Evolutionary conservation across 257 asterid genomes (phyloP).

Genomic region (Coffea eugenioides): DNA sequence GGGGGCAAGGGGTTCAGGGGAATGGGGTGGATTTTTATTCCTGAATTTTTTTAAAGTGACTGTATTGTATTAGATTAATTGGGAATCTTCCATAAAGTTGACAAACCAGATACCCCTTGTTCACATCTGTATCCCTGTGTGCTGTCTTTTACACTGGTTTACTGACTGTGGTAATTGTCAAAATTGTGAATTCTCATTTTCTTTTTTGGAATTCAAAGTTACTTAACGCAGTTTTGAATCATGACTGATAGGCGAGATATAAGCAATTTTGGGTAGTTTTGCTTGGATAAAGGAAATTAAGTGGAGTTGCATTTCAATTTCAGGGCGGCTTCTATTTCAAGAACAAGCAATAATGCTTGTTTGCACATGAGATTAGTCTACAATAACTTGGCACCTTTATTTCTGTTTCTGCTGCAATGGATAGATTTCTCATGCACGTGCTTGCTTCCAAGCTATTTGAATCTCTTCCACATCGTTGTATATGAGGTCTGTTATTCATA

Average conservation of each 20-base stretch:
- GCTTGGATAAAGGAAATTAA: neutral
- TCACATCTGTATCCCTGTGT: neutral
- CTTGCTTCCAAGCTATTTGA: slow-evolving; percentile 52
- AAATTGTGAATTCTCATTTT: neutral
- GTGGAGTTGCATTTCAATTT: slow-evolving; percentile 5
- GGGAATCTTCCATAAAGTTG: neutral
- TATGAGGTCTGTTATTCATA: slow-evolving; percentile 49
- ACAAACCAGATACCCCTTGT: neutral
- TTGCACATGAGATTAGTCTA: slow-evolving; percentile 77
- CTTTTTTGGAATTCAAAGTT: neutral
- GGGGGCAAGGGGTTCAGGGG: neutral
- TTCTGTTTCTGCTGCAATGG: slow-evolving; percentile 70
- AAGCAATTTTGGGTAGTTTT: neutral
- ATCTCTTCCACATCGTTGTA: slow-evolving; percentile 63
- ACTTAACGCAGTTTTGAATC: too few relatives aligned
- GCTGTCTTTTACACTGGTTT: neutral
- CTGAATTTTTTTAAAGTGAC: neutral
- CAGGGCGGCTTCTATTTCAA: slow-evolving; percentile 63
- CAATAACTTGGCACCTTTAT: slow-evolving; percentile 62
- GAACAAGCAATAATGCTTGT: slow-evolving; percentile 44
- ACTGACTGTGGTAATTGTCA: neutral
- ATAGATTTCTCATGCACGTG: slow-evolving; percentile 70
- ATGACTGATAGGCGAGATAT: neutral
- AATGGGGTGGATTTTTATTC: neutral
- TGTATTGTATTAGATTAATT: neutral